Evolutionary conservation across 805 yeast species (phyloP).

Genomic region (Candida morakotiae): DNA sequence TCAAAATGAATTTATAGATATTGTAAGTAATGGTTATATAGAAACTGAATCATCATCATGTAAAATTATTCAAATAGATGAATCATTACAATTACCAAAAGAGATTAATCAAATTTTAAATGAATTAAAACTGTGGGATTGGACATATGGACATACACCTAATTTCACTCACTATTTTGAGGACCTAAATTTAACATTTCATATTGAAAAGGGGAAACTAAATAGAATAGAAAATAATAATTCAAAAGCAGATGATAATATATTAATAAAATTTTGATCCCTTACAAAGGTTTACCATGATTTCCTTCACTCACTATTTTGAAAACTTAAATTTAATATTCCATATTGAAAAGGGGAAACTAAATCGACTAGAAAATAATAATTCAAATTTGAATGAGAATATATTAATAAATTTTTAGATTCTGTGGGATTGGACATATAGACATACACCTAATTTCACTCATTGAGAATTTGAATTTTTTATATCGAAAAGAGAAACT

Average conservation of each 20-base stretch:
- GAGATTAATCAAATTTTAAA: constrained; percentile 39
- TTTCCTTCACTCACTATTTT: constrained; percentile 51
- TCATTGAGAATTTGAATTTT: constrained; percentile 31
- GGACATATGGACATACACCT: constrained; percentile 80
- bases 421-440: too few species aligned
- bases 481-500: constrained; percentile 42
- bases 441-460: constrained; percentile 51
- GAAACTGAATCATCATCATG: constrained; percentile 3
- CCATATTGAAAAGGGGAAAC: constrained; percentile 42
- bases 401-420: too few species aligned
- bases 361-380: constrained; percentile 11
- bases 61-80: constrained; percentile 13
- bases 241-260: constrained; percentile 26
- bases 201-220: constrained; percentile 42
- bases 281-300: too few species aligned
- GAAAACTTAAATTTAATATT: constrained; percentile 31
- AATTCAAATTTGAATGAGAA: constrained; percentile 25
- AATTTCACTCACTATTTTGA: constrained; percentile 53
- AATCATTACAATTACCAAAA: constrained; percentile 23
- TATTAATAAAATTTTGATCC: too few species aligned
- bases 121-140: constrained; percentile 56
- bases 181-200: constrained; percentile 29
- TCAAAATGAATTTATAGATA: constrained; percentile 41
- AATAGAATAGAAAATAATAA: constrained; percentile 11
- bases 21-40: constrained; percentile 40